A percentile compares a stretch with the other conserved stretches of the same genome.
Conservation (phyloP, 2,329 filamentous ascomycete genomes). For the Alternaria brassicae region DNA sequence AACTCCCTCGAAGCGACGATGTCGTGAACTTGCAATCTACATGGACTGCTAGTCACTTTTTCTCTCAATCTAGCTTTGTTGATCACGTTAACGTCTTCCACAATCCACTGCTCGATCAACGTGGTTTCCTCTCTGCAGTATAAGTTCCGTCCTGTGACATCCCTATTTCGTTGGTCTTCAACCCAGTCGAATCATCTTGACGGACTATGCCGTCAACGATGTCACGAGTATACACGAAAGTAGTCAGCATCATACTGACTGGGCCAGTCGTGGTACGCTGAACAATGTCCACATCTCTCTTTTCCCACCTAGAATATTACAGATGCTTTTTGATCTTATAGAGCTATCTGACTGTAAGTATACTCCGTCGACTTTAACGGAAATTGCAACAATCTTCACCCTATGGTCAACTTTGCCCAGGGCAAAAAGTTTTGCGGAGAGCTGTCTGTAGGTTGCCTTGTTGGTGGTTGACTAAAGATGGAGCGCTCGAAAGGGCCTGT, state of each 20-base stretch:
- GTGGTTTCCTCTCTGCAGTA: too few relatives aligned
- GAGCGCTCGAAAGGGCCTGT: not conserved
- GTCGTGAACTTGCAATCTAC: too few relatives aligned
- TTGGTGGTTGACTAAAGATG: not conserved
- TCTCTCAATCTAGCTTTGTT: too few relatives aligned
- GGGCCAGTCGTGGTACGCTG: not conserved
- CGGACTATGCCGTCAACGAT: too few relatives aligned
- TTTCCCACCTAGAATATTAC: not conserved
- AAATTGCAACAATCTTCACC: not conserved
- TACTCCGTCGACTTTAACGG: not conserved
- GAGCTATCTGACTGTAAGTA: not conserved
- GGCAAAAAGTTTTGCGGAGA: not conserved
- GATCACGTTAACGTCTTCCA: too few relatives aligned
- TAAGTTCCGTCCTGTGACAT: too few relatives aligned
- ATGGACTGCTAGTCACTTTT: too few relatives aligned
- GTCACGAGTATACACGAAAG: not conserved
- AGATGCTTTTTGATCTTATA: not conserved
- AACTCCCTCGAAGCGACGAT: too few relatives aligned
- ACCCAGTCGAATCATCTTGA: too few relatives aligned
- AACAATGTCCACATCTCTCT: not conserved
- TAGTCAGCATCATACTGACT: not conserved
- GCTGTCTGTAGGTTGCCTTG: not conserved
- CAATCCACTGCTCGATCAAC: too few relatives aligned
- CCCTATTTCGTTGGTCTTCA: too few relatives aligned
- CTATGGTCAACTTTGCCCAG: not conserved